phyloP scores from a whole-genome alignment of 1,284 basidiomycete species.

The Peniophora sp. region DNA sequence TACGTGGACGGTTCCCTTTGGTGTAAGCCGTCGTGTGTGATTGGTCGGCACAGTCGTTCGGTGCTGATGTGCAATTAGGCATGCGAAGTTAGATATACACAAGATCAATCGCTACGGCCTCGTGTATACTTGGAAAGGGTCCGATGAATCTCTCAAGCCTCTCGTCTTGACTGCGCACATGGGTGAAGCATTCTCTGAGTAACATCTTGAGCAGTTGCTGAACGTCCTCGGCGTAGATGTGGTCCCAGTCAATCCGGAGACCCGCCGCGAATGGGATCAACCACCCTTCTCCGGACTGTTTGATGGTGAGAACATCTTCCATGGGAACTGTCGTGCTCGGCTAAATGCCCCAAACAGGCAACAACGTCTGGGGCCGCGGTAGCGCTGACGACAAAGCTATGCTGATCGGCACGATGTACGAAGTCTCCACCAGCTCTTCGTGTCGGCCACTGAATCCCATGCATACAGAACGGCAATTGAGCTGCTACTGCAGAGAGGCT shows the following conservation, averaged over 20 bases:
- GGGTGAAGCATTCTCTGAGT: not conserved
- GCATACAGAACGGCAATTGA: slow-evolving; percentile 44
- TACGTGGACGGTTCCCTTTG: not conserved
- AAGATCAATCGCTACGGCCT: not conserved
- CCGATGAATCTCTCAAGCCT: not conserved
- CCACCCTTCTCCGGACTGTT: slow-evolving; percentile 60
- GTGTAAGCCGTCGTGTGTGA: not conserved
- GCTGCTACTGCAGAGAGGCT: slow-evolving; percentile 42
- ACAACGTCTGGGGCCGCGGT: slow-evolving; percentile 53
- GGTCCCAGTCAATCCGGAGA: slow-evolving; percentile 55
- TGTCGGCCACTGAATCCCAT: slow-evolving; percentile 7
- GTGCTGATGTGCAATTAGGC: not conserved
- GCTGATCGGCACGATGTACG: slow-evolving; percentile 42
- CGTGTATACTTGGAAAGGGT: not conserved
- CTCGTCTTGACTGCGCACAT: not conserved
- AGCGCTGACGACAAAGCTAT: slow-evolving; percentile 52
- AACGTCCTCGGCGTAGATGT: slow-evolving; percentile 43
- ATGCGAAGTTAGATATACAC: not conserved
- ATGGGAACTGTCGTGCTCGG: too few relatives aligned
- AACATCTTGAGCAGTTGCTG: not conserved
- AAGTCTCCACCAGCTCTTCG: slow-evolving; percentile 2
- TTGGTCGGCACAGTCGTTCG: not conserved
- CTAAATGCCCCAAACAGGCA: too few relatives aligned
- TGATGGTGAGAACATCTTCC: slow-evolving; percentile 33
- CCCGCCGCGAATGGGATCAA: slow-evolving; percentile 48